Base-by-base conservation (phyloP, 1,139 yeast species). In the Magnusiomyces paraingens region DNA sequence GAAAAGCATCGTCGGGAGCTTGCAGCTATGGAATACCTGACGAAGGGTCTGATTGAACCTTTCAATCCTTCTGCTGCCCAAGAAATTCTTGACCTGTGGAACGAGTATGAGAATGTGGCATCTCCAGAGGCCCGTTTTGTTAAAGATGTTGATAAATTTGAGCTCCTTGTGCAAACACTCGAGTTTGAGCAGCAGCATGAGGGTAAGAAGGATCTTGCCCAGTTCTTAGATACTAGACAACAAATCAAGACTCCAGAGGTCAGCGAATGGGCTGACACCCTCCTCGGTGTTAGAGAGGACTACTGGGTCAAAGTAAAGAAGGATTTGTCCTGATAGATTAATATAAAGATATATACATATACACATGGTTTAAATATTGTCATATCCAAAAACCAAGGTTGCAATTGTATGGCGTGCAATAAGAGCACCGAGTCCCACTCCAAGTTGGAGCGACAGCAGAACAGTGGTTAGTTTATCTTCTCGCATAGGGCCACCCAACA, bases 71-170 rank as follows among this genome's bases (percentile, higher is more conserved):
- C 61, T 14, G 89, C 86, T 43, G 83, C 95, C 8, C 65, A 72
- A 32, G 93, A 87, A 60, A 76, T 93, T 55, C 70, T 78, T 61
- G 84, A 82, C 47, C 77, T 84, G 59, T 93, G 98, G 96, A 73
- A 83, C 57, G 97, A 91, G 69, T 93, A 93, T 70, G 99, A 93
- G 71, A 83, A 86, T 63, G 83, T 87, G 61, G 76, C 91, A 61
- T 79, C 85, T 50, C 70, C 81, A 22, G 99, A 93, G 69, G 96
- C 98, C 4, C 77, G 84, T 55, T 88, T 87, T 64, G 96, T 90
- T 56, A 93, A 93, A 70, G 98, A 93, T 68, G 82, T 93, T 56
- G 99, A 93, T 70, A 93, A 93, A 76, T 88, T 82, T 65, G 99
- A 93, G 72, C 83, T 93, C 82, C 75, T 91, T 61, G 80, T 87